A percentile compares a stretch with the other conserved stretches of the same genome.
These are phyloP conservation scores for Didymella segeticola DNA, from an alignment of 2,329 filamentous ascomycete species.

Conservation along the genomic window DNA sequence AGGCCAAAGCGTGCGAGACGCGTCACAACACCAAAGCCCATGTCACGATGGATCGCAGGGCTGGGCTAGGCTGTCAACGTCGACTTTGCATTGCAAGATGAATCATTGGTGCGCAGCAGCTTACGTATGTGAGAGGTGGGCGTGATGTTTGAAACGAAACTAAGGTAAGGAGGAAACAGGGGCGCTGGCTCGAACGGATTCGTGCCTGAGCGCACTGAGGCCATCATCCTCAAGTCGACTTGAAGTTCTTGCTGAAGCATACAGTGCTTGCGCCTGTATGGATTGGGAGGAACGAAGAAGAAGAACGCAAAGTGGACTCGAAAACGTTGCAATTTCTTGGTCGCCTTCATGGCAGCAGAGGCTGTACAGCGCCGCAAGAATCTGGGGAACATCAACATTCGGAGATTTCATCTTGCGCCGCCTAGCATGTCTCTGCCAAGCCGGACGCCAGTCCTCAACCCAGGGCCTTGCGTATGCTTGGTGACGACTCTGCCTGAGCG, in stretches of 20 bases:
- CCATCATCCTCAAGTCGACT: background rate
- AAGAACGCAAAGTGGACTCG: background rate
- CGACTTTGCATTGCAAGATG: slow-evolving; percentile 1
- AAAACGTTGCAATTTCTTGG: background rate
- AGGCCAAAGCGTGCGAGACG: background rate
- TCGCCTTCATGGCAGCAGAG: background rate
- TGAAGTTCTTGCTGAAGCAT: background rate
- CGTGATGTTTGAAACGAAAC: slow-evolving; percentile 11
- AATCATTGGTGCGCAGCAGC: slow-evolving; percentile 8
- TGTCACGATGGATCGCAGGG: slow-evolving; percentile 1
- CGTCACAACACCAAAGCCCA: slow-evolving; percentile 14
- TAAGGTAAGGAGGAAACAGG: background rate
- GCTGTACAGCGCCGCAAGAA: background rate
- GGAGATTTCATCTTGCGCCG: background rate
- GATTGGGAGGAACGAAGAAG: background rate
- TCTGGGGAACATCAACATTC: background rate
- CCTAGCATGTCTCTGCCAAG: slow-evolving; percentile 9
- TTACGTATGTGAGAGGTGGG: slow-evolving; percentile 2
- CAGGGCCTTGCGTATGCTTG: slow-evolving; percentile 17
- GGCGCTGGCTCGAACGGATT: background rate
- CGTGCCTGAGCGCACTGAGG: background rate
- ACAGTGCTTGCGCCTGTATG: background rate
- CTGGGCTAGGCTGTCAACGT: background rate
- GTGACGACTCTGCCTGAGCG: slow-evolving; percentile 15
- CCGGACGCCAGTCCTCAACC: background rate